Conservation (phyloP, 345 rosid species). For the Brassica rapa region DNA sequence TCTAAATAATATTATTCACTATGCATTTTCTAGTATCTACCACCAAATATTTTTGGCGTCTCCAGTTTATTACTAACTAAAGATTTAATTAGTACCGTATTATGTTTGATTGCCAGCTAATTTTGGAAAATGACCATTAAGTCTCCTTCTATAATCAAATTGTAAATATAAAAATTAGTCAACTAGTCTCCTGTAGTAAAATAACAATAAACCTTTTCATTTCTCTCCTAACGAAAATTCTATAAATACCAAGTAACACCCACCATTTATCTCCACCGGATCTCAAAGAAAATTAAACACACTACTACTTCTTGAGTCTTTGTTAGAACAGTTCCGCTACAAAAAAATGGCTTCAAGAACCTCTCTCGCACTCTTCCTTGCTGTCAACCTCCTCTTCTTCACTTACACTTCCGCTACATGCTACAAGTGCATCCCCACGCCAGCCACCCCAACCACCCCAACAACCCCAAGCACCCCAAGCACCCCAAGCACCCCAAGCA, state of each 20-base stretch:
- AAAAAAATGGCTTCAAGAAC: constrained; percentile 50
- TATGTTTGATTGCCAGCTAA: constrained; percentile 15
- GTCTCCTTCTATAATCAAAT: neutral
- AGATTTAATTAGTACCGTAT: neutral
- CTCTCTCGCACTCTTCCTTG: constrained; percentile 53
- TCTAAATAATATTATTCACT: too few species aligned
- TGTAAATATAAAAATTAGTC: neutral
- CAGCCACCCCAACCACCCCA: constrained; percentile 12
- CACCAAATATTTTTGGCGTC: neutral
- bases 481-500: constrained; percentile 5
- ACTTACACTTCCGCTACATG: constrained; percentile 51
- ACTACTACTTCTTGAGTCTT: constrained; percentile 8
- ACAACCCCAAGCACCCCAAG: constrained; percentile 12
- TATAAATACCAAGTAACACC: constrained; percentile 32
- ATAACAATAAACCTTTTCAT: neutral
- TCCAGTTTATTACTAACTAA: neutral
- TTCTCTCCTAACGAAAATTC: constrained; percentile 6
- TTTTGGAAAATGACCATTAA: constrained; percentile 5
- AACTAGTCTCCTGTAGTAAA: neutral
- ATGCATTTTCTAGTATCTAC: neutral
- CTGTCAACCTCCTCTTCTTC: constrained; percentile 55
- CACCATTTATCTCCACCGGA: constrained; percentile 14
- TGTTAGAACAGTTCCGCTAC: neutral
- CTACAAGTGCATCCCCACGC: constrained; percentile 44
- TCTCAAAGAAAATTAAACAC: constrained; percentile 9